phyloP scores from a whole-genome alignment of 345 rosid genomes.

The Acer yangbiense region DNA sequence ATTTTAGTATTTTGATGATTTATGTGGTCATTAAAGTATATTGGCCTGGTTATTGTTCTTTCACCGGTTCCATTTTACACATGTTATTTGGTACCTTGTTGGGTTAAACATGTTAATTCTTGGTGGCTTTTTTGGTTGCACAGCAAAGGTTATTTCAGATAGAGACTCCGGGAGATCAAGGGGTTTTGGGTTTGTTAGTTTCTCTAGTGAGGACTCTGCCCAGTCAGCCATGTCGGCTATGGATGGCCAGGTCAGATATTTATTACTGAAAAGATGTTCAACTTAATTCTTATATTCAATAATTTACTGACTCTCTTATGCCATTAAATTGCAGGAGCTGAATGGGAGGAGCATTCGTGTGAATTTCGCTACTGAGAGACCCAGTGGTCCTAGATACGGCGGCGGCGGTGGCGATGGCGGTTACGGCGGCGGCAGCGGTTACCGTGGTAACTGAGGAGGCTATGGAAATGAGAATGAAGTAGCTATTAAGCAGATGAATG shows the following conservation, averaged over 20 bases:
- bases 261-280: neutral
- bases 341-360: conserved; percentile 65
- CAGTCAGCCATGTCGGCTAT: conserved; percentile 54
- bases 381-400: too few species aligned
- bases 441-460: conserved; percentile 18
- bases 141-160: conserved; percentile 52
- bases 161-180: conserved; percentile 67
- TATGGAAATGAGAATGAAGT: conserved; percentile 4
- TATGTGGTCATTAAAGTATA: neutral
- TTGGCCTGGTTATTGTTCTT: neutral
- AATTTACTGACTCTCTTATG: neutral
- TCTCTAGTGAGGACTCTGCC: conserved; percentile 41
- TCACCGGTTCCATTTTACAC: neutral
- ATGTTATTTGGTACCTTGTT: neutral
- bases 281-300: neutral
- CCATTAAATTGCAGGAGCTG: conserved; percentile 47
- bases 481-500: neutral
- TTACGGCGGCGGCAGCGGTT: too few species aligned
- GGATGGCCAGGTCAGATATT: conserved; percentile 68
- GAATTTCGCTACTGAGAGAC: conserved; percentile 33
- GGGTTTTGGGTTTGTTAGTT: conserved; percentile 76
- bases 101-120: neutral
- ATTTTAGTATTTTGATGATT: neutral
- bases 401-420: too few species aligned
- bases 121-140: conserved; percentile 11